phyloP scores from a whole-genome alignment of 1,284 basidiomycete species.

The Takashimella koratensis region DNA sequence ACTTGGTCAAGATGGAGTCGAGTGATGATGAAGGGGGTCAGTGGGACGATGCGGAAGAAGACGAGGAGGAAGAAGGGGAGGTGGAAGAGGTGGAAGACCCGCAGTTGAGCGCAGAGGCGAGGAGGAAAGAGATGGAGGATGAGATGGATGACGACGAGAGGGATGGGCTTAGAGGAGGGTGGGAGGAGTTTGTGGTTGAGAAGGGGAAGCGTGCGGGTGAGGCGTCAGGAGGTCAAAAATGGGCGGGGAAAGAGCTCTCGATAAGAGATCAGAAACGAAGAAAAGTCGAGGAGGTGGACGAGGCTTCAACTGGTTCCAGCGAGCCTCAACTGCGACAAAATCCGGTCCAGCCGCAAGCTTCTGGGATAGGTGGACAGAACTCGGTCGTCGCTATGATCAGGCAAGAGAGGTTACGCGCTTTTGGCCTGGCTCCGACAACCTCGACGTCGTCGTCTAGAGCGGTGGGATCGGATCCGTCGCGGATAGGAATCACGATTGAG shows the following conservation, averaged over 20 bases:
- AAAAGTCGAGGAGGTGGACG: too few species aligned
- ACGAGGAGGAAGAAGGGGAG: slow-evolving; percentile 6
- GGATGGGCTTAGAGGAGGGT: slow-evolving; percentile 29
- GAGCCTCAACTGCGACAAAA: too few species aligned
- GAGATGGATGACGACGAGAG: slow-evolving; percentile 39
- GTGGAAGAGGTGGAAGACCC: slow-evolving; percentile 27
- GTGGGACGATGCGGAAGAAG: background rate
- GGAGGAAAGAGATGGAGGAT: slow-evolving; percentile 35
- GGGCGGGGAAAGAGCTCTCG: too few species aligned
- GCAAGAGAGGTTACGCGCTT: slow-evolving; percentile 20
- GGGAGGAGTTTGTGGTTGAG: slow-evolving; percentile 29
- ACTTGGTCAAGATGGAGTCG: background rate
- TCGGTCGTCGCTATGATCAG: slow-evolving; percentile 7
- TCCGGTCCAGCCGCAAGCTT: too few species aligned
- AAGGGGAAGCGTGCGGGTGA: too few species aligned
- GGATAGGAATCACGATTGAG: too few species aligned
- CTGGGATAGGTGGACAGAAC: too few species aligned
- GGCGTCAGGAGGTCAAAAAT: too few species aligned
- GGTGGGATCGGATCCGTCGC: too few species aligned
- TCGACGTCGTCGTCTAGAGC: slow-evolving; percentile 2
- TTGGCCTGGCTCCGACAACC: slow-evolving; percentile 16
- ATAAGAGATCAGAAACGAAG: too few species aligned
- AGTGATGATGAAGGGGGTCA: background rate
- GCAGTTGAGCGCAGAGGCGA: slow-evolving; percentile 22
- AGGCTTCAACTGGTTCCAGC: too few species aligned